Percentiles rank a stretch among this genome's conserved stretches.
phyloP scores from a whole-genome alignment of 2,329 filamentous ascomycete genomes.

The Lecanicillium sp. region DNA sequence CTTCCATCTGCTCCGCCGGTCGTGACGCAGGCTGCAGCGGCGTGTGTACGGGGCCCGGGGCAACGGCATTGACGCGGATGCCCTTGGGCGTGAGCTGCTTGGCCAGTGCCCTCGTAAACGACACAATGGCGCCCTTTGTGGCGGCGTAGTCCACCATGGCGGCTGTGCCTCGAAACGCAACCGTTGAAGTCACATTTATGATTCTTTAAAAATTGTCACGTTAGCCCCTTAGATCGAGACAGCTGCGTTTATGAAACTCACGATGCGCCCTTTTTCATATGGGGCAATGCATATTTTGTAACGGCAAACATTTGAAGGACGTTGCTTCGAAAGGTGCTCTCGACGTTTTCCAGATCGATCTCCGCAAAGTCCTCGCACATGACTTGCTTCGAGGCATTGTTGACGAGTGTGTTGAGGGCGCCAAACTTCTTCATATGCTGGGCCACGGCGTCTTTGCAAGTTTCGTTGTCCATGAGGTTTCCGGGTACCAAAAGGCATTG shows the following conservation, averaged over 20 bases:
- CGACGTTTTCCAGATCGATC: constrained; percentile 45
- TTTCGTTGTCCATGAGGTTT: constrained; percentile 40
- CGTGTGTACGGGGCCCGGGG: constrained; percentile 35
- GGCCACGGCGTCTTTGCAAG: constrained; percentile 42
- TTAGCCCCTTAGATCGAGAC: neutral
- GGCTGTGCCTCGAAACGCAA: constrained; percentile 44
- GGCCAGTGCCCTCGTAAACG: constrained; percentile 45
- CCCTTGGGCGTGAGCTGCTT: constrained; percentile 47
- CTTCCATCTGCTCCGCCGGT: constrained; percentile 35
- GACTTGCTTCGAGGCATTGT: constrained; percentile 51
- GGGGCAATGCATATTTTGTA: constrained; percentile 46
- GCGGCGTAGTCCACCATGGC: constrained; percentile 47
- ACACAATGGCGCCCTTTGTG: constrained; percentile 51
- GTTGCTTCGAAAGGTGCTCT: constrained; percentile 49
- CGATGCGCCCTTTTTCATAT: constrained; percentile 43
- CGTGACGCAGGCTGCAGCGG: constrained; percentile 34
- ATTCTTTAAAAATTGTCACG: constrained; percentile 28
- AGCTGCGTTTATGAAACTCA: constrained; percentile 16
- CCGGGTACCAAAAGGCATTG: constrained; percentile 39
- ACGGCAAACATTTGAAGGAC: constrained; percentile 53
- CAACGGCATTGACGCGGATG: constrained; percentile 45
- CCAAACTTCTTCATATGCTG: constrained; percentile 42
- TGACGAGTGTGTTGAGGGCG: constrained; percentile 44
- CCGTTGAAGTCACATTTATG: constrained; percentile 48
- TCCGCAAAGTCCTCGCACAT: constrained; percentile 44